Conservation (phyloP, 2,329 filamentous ascomycete genomes). For the Fonsecaea monophora region DNA sequence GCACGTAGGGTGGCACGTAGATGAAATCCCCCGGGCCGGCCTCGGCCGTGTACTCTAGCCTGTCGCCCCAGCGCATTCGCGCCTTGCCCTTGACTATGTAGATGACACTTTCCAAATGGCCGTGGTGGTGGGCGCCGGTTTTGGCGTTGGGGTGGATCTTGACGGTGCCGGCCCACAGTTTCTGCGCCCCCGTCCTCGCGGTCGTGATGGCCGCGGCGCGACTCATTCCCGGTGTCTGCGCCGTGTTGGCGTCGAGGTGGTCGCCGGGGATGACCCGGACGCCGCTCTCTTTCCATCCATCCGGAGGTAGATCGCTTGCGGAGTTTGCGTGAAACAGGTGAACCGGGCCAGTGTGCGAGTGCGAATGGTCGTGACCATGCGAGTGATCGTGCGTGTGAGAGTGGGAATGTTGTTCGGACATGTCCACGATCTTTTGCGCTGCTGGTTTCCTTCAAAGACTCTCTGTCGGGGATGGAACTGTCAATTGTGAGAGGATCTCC, state of each 20-base stretch:
- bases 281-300: conserved; percentile 50
- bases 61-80: conserved; percentile 56
- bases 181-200: conserved; percentile 53
- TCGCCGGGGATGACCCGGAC: conserved; percentile 53
- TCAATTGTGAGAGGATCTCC: not conserved
- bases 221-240: conserved; percentile 54
- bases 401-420: conserved; percentile 23
- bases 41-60: conserved; percentile 54
- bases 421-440: conserved; percentile 8
- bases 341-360: conserved; percentile 19
- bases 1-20: conserved; percentile 54
- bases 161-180: conserved; percentile 56
- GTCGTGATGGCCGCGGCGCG: conserved; percentile 55
- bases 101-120: conserved; percentile 55
- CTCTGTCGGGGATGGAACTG: no score
- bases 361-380: conserved; percentile 27
- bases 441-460: not conserved
- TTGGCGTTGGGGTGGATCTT: conserved; percentile 54
- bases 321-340: conserved; percentile 36
- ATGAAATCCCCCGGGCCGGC: conserved; percentile 57
- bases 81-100: conserved; percentile 55
- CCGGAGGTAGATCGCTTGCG: conserved; percentile 32
- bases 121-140: conserved; percentile 55
- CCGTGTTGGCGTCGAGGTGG: conserved; percentile 51
- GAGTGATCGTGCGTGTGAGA: conserved; percentile 25